These are phyloP conservation scores for Phytopythium cucurbitacearum DNA, from an alignment of 352 stramenopile genomes.

Conservation along the genomic window DNA sequence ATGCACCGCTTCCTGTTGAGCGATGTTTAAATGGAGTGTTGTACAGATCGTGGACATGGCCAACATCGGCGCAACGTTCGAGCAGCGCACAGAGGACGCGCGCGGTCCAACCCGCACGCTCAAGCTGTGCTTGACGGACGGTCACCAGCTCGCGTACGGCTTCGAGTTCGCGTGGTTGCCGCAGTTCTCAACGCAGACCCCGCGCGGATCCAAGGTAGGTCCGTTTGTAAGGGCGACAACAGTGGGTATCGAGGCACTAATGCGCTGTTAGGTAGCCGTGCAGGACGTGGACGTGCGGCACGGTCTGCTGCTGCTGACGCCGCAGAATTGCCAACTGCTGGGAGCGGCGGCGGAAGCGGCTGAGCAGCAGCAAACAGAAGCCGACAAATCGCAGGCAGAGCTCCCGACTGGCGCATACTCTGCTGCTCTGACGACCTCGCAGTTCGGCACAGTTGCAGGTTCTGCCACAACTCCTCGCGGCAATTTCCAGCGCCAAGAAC, in stretches of 20 bases:
- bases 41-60: slow-evolving; percentile 69
- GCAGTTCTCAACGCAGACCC: slow-evolving; percentile 45
- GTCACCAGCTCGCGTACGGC: slow-evolving; percentile 63
- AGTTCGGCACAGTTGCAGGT: slow-evolving; percentile 12
- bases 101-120: slow-evolving; percentile 65
- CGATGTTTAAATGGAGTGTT: background rate
- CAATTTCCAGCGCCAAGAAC: slow-evolving; percentile 6
- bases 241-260: background rate
- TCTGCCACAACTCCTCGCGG: slow-evolving; percentile 9
- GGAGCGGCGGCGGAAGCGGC: slow-evolving; percentile 27
- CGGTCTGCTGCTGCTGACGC: slow-evolving; percentile 63
- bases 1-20: slow-evolving; percentile 1
- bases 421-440: slow-evolving; percentile 44
- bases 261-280: slow-evolving; percentile 34
- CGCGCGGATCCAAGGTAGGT: slow-evolving; percentile 55
- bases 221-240: background rate
- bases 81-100: slow-evolving; percentile 63
- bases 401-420: slow-evolving; percentile 39
- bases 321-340: slow-evolving; percentile 61
- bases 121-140: slow-evolving; percentile 81
- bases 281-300: slow-evolving; percentile 67
- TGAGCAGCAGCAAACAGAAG: slow-evolving; percentile 6
- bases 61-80: slow-evolving; percentile 74
- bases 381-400: background rate
- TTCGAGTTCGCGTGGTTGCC: slow-evolving; percentile 68